These are phyloP conservation scores for Mycena metata DNA, from an alignment of 768 basidiomycete species.

Conservation along the genomic window DNA sequence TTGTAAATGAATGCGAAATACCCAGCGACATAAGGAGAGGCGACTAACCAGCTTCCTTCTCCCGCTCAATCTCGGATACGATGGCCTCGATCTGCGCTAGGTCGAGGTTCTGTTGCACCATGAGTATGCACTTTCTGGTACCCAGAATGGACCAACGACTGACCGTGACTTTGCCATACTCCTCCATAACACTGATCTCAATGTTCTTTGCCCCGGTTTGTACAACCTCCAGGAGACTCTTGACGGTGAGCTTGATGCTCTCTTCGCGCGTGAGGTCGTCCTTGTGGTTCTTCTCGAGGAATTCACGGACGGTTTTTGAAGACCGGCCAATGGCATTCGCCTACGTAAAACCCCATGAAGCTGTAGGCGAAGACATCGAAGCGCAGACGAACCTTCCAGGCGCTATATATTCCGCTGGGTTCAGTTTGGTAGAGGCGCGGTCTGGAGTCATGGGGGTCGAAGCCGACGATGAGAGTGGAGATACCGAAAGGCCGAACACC, in stretches of 20 bases:
- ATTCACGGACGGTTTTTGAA: slow-evolving; percentile 98
- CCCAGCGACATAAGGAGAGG: neutral
- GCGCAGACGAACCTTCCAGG: slow-evolving; percentile 86
- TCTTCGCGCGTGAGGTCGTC: slow-evolving; percentile 92
- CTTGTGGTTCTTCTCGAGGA: slow-evolving; percentile 97
- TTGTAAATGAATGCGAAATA: slow-evolving; percentile 14
- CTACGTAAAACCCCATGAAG: slow-evolving; percentile 45
- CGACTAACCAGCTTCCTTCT: slow-evolving; percentile 95
- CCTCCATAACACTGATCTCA: slow-evolving; percentile 97
- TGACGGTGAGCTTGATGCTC: slow-evolving; percentile 94
- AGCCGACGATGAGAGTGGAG: slow-evolving; percentile 96
- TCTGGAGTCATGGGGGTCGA: slow-evolving; percentile 90
- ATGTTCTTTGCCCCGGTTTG: slow-evolving; percentile 99
- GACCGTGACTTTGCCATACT: slow-evolving; percentile 93
- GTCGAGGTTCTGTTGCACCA: slow-evolving; percentile 77
- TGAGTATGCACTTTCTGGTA: slow-evolving; percentile 6
- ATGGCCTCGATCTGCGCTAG: slow-evolving; percentile 91
- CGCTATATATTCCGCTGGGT: slow-evolving; percentile 97
- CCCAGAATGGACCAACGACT: slow-evolving; percentile 40
- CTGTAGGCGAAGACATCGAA: neutral
- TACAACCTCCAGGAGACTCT: slow-evolving; percentile 96
- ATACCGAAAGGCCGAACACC: slow-evolving; percentile 99
- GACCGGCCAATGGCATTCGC: slow-evolving; percentile 98
- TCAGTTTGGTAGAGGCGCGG: slow-evolving; percentile 97
- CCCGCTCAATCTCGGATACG: slow-evolving; percentile 93